Evolutionary conservation across 2,329 filamentous ascomycete genomes (phyloP), one percentile per base, ranked within the genome.

Genomic region (Xylaria sp.): DNA sequence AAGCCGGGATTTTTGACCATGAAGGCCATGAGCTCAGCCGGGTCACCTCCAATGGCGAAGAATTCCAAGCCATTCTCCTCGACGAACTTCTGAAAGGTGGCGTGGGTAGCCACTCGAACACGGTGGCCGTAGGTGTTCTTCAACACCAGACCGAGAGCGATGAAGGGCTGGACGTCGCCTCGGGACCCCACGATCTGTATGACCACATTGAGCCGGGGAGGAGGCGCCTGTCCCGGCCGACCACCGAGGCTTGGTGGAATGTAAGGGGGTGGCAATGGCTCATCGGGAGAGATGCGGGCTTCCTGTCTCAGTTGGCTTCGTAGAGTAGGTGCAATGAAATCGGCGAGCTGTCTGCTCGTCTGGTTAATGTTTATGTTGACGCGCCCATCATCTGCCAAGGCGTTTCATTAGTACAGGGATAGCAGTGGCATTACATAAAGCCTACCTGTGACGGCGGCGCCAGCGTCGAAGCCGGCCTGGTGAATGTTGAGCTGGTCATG

Each of bases 311-410:
- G 80, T 74, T 91, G 85, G 70, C 84, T 83, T 69, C 86, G 81
- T 50, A 94, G 78, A 8, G 90, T 88, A 2, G 91, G 90, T 0
- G 88, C 86, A 31, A 94, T 85, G 13, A 94, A 83, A 69, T 90
- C 88, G 1, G 91, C 89, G 3, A 95, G 83, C 64, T 87, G 87
- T 64, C 85, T 82, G 73, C 87, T 90, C 73, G 89, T 90, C 78
- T 94, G 90, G 76, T 91, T 90, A 81, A 96, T 93, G 71, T 90
- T 90, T 82, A 96, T 94, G 76, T 94, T 90, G 74, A 96, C 86
- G 76, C 93, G 89, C 28, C 93, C 93, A 81, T 94, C 91, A 69
- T 88, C 92, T 89, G 62, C 25, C 15, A 55, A 51, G 13, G 63
- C 66, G 56, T 60, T 20, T n/a, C 13, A 55, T 75, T 66, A 70